A percentile compares a stretch with the other conserved stretches of the same genome.
Conservation (phyloP, 75 land plant genomes). For the Picea sitchensis region DNA sequence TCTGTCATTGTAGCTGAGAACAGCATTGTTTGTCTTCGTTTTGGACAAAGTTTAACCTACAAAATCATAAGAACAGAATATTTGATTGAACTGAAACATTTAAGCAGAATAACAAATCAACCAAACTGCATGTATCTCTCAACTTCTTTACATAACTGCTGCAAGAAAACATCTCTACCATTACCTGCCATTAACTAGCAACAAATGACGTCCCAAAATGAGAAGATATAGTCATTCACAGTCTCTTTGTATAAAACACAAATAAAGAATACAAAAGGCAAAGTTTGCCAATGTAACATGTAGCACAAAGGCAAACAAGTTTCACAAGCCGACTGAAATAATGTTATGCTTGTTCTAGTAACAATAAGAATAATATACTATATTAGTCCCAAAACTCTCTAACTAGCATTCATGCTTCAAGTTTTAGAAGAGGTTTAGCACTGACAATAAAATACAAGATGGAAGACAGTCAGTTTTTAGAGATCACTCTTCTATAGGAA, state of each 20-base stretch:
- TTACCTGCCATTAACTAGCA: not conserved
- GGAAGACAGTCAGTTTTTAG: not conserved
- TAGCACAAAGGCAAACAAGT: not conserved
- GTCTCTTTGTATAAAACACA: not conserved
- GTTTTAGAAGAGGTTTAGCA: not conserved
- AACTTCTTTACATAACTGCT: not conserved
- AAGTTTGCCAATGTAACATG: not conserved
- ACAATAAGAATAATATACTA: not conserved
- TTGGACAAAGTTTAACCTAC: conserved; percentile 87
- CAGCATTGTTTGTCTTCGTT: conserved; percentile 91
- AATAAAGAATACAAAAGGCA: not conserved
- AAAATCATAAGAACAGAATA: conserved; percentile 10
- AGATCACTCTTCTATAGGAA: no score
- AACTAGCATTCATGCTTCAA: not conserved
- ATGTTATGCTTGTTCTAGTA: not conserved
- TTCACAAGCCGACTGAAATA: not conserved
- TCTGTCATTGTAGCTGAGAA: conserved; percentile 99
- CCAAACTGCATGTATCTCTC: not conserved
- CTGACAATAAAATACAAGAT: not conserved
- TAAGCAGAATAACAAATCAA: not conserved
- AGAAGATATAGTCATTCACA: not conserved
- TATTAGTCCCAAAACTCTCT: not conserved
- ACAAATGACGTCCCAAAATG: not conserved
- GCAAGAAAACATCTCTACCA: not conserved
- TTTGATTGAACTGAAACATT: not conserved